Evolutionary conservation across 345 rosid species (phyloP).

Genomic region (Gossypium turneri): DNA sequence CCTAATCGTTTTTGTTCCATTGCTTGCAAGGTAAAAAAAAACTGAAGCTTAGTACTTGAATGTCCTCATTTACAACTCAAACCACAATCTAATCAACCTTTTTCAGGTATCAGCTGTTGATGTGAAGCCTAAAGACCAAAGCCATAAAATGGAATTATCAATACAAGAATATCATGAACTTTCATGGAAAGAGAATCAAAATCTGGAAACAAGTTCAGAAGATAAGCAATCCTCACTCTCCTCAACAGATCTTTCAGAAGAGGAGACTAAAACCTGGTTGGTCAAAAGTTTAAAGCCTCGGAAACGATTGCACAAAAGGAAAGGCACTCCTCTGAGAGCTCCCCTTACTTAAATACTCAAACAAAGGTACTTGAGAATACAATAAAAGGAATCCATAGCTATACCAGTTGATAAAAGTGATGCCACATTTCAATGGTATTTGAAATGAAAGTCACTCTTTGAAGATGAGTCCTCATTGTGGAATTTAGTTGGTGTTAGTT

Average conservation of each 20-base stretch:
- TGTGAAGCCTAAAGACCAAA: conserved; percentile 30
- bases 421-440: not conserved
- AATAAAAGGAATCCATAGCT: conserved; percentile 27
- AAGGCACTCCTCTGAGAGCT: conserved; percentile 66
- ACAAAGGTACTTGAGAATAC: not conserved
- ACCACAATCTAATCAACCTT: not conserved
- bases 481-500: conserved; percentile 19
- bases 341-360: conserved; percentile 31
- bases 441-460: not conserved
- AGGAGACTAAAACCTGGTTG: conserved; percentile 38
- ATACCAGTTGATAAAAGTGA: not conserved
- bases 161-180: conserved; percentile 22
- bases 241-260: conserved; percentile 43
- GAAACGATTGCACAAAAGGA: conserved; percentile 53
- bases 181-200: conserved; percentile 36
- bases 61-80: not conserved
- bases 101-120: conserved; percentile 42
- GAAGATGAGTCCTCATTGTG: conserved; percentile 11
- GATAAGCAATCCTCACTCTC: conserved; percentile 53
- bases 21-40: conserved; percentile 66
- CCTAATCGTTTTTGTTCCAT: conserved; percentile 86
- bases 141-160: conserved; percentile 26
- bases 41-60: not conserved
- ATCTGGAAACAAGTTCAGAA: conserved; percentile 36
- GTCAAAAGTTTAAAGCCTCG: conserved; percentile 46